Conservation (phyloP, 768 basidiomycete genomes). For the Trametopsis cervina region DNA sequence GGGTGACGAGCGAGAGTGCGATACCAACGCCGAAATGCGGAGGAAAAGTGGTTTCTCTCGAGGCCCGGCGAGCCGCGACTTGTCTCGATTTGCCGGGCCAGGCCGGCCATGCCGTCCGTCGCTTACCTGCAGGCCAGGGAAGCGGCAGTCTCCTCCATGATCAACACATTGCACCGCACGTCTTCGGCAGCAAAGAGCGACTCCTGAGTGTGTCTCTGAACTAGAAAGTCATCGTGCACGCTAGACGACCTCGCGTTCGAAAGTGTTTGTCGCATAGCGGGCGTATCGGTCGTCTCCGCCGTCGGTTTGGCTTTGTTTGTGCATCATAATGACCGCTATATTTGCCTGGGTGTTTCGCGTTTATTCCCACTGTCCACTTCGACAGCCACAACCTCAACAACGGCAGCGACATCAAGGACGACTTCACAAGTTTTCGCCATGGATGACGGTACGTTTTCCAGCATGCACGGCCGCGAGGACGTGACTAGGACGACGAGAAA, state of each 20-base stretch:
- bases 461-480: constrained; percentile 64
- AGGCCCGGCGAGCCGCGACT: constrained; percentile 19
- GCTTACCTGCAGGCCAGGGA: not conserved
- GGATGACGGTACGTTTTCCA: constrained; percentile 79
- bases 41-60: constrained; percentile 12
- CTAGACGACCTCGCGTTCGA: too few relatives aligned
- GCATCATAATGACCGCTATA: not conserved
- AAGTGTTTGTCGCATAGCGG: too few relatives aligned
- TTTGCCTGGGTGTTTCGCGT: constrained; percentile 2
- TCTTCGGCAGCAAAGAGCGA: too few relatives aligned
- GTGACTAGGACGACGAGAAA: constrained; percentile 31
- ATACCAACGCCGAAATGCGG: constrained; percentile 5
- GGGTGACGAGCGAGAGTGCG: constrained; percentile 7
- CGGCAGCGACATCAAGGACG: constrained; percentile 8
- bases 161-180: too few relatives aligned
- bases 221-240: too few relatives aligned
- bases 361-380: constrained; percentile 20
- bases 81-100: constrained; percentile 21
- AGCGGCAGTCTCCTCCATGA: too few relatives aligned
- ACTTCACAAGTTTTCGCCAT: constrained; percentile 30
- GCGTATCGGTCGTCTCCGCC: too few relatives aligned
- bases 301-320: constrained; percentile 11
- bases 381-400: constrained; percentile 16
- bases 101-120: constrained; percentile 16
- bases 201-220: too few relatives aligned